Evolutionary conservation across 306 rosid species (phyloP), one percentile per base, ranked within the genome.

Genomic region (Acacia acuminata): DNA sequence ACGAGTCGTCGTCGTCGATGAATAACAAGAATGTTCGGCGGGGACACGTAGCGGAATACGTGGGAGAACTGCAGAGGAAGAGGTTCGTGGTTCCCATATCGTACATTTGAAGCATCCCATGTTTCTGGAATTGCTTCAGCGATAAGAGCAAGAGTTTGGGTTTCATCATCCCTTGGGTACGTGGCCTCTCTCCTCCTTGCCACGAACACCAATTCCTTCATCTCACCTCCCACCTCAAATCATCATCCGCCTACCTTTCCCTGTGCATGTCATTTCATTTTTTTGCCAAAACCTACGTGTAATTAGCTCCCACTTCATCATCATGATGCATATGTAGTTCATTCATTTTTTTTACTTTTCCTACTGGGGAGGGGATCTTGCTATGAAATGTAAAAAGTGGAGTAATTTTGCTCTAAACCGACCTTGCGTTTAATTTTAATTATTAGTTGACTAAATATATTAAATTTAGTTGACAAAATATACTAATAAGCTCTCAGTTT

Each of bases 11-110:
- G 10, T 8, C 63, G 63, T 2, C 63, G 24, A 17, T 47, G 53
- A 47, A 47, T 47, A 55, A 20, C 10, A 64, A 27, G 19, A 64
- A 63, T 13, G 68, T 4, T 71, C 38, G 38, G 5, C 3, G 50
- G 20, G 76, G 76, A 43, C 56, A 44, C 56, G 8, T 71, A 0
- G 56, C 58, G 38, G 56, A 24, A 2, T 44, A 71, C 30, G 76
- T 71, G 11, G 56, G 76, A 14, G 76, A 71, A 10, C 12, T 71
- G 76, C 76, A 22, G 38, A 71, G 76, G 76, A 71, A 24, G 76
- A 8, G 76, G 34, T 44, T 22, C 2, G 76, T 71, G 76, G 56
- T 71, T 11, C 76, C 56, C 4, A 71, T 44, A 13, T 44, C 13
- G n/a, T 44, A 71, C 32, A 30, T 38, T 44, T 44, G 56, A 71